phyloP scores from a whole-genome alignment of 2,329 filamentous ascomycete genomes.

The Chrysoporthe puriensis region DNA sequence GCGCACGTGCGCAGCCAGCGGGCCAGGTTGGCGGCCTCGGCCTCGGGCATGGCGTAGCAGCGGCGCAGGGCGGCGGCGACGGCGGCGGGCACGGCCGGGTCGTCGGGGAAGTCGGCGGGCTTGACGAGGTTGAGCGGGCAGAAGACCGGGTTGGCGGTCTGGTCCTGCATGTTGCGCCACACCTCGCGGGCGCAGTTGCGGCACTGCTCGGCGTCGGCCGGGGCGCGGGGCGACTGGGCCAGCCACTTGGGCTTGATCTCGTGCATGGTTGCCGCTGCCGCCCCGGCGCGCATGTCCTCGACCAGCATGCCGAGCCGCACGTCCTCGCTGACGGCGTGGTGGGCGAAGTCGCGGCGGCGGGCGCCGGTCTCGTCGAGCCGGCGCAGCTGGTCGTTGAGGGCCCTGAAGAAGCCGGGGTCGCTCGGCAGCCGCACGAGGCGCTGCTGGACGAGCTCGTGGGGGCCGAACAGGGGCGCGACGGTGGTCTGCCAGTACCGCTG shows the following conservation, averaged over 20 bases:
- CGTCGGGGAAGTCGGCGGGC: slow-evolving; percentile 27
- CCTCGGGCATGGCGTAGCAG: slow-evolving; percentile 24
- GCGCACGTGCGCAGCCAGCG: slow-evolving; percentile 41
- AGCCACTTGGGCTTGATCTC: slow-evolving; percentile 91
- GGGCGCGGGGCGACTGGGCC: slow-evolving; percentile 73
- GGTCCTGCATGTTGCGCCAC: slow-evolving; percentile 36
- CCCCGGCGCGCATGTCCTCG: slow-evolving; percentile 66
- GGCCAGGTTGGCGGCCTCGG: slow-evolving; percentile 26
- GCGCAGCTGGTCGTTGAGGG: slow-evolving; percentile 58
- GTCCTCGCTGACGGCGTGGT: slow-evolving; percentile 52
- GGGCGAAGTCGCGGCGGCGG: slow-evolving; percentile 48
- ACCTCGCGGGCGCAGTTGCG: slow-evolving; percentile 70
- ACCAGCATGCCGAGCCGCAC: slow-evolving; percentile 71
- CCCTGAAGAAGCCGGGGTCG: slow-evolving; percentile 43
- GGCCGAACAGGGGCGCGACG: slow-evolving; percentile 59
- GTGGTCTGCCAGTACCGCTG: slow-evolving; percentile 54
- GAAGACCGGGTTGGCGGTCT: slow-evolving; percentile 45
- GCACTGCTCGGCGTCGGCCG: slow-evolving; percentile 64
- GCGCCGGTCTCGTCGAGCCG: slow-evolving; percentile 45
- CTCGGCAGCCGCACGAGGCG: slow-evolving; percentile 52
- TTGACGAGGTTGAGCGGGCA: slow-evolving; percentile 65
- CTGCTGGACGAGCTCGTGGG: slow-evolving; percentile 58
- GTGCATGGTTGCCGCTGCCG: slow-evolving; percentile 46
- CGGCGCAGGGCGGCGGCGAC: slow-evolving; percentile 27
- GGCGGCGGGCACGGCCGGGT: slow-evolving; percentile 31